Evolutionary conservation across 371 early-diverging fungal species (phyloP), one percentile per base, ranked within the genome.

Genomic region (Racocetra persica): DNA sequence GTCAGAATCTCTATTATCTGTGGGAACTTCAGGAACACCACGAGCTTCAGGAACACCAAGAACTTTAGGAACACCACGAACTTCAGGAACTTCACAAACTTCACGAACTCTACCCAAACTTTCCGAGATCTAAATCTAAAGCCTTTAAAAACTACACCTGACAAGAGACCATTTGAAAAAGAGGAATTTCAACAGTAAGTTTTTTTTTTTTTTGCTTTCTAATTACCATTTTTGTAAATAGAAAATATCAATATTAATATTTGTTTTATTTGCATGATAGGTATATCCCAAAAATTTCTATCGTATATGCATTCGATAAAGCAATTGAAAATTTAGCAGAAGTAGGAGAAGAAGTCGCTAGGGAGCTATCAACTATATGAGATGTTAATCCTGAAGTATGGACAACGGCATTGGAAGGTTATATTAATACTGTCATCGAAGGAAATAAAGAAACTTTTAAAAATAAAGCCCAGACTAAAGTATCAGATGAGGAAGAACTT

Each of bases 101-200:
- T 59, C 5, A 16, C 18, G 26, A 20, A 59, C 41, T 62, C 20
- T 32, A 73, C 38, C 69, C 2, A n/a, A n/a, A n/a, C n/a, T n/a
- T n/a, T n/a, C n/a, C n/a, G n/a, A n/a, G n/a, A n/a, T n/a, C n/a
- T n/a, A n/a, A n/a, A n/a, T n/a, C n/a, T n/a, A n/a, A n/a, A n/a
- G n/a, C n/a, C n/a, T n/a, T n/a, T n/a, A n/a, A n/a, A n/a, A n/a
- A n/a, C n/a, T 45, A 80, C 73, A 6, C 24, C 80, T n/a, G 38
- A 80, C 36, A 62, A 80, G 36, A 14, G 79, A 55, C 36, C 57
- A 16, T 79, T 36, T 57, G 79, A 79, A 41, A 71, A 79, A 45
- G 69, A 55, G 45, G 59, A 79, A 54, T n/a, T 79, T 57, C 26
- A 79, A n/a, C 57, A n/a, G 79, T 79, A n/a, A 79, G 52, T 52